These are phyloP conservation scores for Trichosporon sp. DNA, from an alignment of 1,284 basidiomycete genomes.

Conservation along the genomic window DNA sequence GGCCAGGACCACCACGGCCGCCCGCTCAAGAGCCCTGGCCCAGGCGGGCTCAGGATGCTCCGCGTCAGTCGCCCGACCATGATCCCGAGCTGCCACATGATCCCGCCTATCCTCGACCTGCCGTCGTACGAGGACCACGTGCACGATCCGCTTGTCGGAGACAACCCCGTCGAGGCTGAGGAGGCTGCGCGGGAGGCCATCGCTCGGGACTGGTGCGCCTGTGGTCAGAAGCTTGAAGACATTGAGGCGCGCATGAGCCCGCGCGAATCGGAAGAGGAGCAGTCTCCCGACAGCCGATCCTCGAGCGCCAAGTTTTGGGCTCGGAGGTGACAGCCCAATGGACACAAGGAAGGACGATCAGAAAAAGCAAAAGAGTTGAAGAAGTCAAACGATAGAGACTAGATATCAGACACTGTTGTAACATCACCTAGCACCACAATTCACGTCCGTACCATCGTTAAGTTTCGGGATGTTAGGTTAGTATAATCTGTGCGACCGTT, in stretches of 20 bases:
- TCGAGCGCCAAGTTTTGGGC: conserved; percentile 3
- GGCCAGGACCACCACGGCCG: conserved; percentile 29
- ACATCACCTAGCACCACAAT: no score
- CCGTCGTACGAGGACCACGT: conserved; percentile 15
- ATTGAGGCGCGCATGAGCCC: conserved; percentile 26
- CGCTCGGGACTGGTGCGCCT: conserved; percentile 27
- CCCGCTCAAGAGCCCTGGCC: conserved; percentile 23
- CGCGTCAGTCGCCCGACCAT: conserved; percentile 32
- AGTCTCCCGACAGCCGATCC: neutral
- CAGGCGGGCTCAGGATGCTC: conserved; percentile 41
- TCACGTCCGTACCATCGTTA: no score
- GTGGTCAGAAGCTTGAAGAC: conserved; percentile 29
- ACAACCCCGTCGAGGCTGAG: neutral
- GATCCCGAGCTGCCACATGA: conserved; percentile 30
- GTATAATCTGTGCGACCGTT: neutral
- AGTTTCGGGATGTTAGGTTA: no score
- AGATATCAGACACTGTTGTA: no score
- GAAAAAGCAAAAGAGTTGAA: neutral
- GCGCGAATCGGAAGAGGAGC: neutral
- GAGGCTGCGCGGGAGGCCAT: neutral
- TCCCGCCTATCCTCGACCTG: conserved; percentile 15
- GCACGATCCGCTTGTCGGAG: neutral
- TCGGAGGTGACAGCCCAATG: conserved; percentile 1
- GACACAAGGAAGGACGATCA: neutral
- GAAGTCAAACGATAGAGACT: no score